Percentiles rank a stretch among this genome's conserved stretches.
Conservation (phyloP, 1,284 basidiomycete species). For the Microbotryomycetes sp. region DNA sequence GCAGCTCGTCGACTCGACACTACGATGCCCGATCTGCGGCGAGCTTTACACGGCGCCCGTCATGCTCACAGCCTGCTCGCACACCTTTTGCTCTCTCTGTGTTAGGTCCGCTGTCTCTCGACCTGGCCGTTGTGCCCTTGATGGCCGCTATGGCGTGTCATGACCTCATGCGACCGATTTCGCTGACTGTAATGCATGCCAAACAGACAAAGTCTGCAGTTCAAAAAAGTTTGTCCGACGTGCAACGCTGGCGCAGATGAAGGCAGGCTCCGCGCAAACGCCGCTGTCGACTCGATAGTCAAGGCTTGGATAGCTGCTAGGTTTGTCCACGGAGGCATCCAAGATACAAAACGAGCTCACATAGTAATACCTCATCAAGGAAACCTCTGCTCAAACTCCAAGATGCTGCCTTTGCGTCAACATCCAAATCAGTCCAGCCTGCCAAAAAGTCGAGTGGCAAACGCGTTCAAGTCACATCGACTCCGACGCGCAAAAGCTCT, state of each 20-base stretch:
- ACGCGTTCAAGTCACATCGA: neutral
- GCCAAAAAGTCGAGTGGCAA: neutral
- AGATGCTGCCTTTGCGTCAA: too few species aligned
- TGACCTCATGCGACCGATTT: too few species aligned
- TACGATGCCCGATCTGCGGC: slow-evolving; percentile 62
- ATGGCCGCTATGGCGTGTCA: neutral
- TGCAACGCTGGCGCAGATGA: slow-evolving; percentile 55
- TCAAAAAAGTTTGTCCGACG: slow-evolving; percentile 57
- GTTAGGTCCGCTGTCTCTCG: slow-evolving; percentile 33
- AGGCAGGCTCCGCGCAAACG: slow-evolving; percentile 54
- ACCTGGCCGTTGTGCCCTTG: neutral
- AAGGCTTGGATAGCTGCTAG: slow-evolving; percentile 56
- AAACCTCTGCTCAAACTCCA: too few species aligned
- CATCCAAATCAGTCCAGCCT: neutral
- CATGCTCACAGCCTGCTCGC: slow-evolving; percentile 56
- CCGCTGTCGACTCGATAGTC: slow-evolving; percentile 55
- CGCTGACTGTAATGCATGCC: too few species aligned
- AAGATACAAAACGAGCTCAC: too few species aligned
- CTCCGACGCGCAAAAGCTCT: too few species aligned
- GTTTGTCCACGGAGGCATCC: slow-evolving; percentile 46
- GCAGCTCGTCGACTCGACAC: slow-evolving; percentile 54
- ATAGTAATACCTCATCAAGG: too few species aligned
- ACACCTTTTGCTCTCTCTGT: slow-evolving; percentile 68
- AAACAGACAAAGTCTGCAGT: slow-evolving; percentile 44
- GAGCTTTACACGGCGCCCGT: slow-evolving; percentile 64